Conservation (phyloP, 768 basidiomycete species). For the Lactarius psammicola region DNA sequence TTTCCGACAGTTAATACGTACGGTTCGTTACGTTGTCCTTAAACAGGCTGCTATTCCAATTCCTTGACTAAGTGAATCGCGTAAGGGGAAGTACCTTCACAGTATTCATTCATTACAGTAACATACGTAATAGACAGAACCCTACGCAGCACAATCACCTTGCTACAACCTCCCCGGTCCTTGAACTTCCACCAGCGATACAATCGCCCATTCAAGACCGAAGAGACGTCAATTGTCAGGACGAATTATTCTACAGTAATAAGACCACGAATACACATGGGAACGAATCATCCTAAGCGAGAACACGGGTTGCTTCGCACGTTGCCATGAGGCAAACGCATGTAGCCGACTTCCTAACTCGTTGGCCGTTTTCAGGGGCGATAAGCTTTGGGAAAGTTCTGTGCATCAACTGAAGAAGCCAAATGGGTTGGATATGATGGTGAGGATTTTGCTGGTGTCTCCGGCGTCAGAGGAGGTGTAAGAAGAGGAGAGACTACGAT, state of each 20-base stretch:
- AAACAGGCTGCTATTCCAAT: slow-evolving; percentile 15
- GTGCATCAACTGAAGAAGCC: not conserved
- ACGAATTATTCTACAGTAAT: not conserved
- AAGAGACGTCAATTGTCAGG: not conserved
- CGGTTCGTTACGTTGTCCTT: not conserved
- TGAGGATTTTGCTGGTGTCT: not conserved
- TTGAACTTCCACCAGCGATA: not conserved
- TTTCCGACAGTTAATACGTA: slow-evolving; percentile 4
- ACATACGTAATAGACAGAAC: not conserved
- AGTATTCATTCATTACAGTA: not conserved
- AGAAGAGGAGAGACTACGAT: not conserved
- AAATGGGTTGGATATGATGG: not conserved
- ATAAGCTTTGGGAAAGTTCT: not conserved
- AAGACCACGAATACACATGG: not conserved
- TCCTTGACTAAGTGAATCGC: not conserved
- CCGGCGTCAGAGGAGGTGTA: slow-evolving; percentile 3
- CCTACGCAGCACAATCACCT: not conserved
- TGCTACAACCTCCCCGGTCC: not conserved
- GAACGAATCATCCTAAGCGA: not conserved
- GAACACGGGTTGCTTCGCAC: not conserved
- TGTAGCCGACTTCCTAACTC: not conserved
- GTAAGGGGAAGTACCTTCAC: not conserved
- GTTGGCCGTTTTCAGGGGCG: not conserved
- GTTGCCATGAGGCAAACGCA: not conserved
- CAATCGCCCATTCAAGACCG: not conserved